Percentiles rank a stretch among this genome's conserved stretches.
Conservation (phyloP, 2,329 filamentous ascomycete genomes). For the Monosporascus ibericus region DNA sequence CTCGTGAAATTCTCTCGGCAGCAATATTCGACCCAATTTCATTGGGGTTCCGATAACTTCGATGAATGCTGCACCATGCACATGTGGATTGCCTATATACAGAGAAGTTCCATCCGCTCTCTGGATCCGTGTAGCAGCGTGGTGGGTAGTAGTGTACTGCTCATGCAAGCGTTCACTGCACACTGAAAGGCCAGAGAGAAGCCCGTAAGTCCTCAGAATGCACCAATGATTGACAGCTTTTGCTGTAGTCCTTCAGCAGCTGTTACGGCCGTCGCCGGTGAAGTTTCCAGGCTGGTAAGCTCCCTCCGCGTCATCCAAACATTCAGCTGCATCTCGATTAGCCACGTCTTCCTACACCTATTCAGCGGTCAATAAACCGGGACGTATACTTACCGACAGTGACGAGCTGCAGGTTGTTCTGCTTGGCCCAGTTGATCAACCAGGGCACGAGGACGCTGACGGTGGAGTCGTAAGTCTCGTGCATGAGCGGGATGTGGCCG, state of each 20-base stretch:
- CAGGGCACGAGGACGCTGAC: slow-evolving; percentile 43
- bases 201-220: too few relatives aligned
- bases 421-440: slow-evolving; percentile 44
- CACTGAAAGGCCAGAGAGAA: too few relatives aligned
- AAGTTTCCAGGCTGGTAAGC: slow-evolving; percentile 35
- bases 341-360: neutral
- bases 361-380: too few relatives aligned
- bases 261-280: slow-evolving; percentile 25
- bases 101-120: too few relatives aligned
- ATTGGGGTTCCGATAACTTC: too few relatives aligned
- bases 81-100: too few relatives aligned
- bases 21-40: too few relatives aligned
- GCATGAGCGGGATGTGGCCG: slow-evolving; percentile 52
- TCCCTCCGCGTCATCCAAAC: slow-evolving; percentile 33
- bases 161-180: too few relatives aligned
- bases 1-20: too few relatives aligned
- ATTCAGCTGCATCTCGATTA: slow-evolving; percentile 29
- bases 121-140: too few relatives aligned
- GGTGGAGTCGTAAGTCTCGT: slow-evolving; percentile 46
- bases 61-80: too few relatives aligned
- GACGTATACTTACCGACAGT: slow-evolving; percentile 38
- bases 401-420: slow-evolving; percentile 41
- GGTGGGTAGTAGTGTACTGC: too few relatives aligned
- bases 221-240: neutral
- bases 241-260: slow-evolving; percentile 18